phyloP scores from a whole-genome alignment of 257 asterid species.

The Mentha longifolia region DNA sequence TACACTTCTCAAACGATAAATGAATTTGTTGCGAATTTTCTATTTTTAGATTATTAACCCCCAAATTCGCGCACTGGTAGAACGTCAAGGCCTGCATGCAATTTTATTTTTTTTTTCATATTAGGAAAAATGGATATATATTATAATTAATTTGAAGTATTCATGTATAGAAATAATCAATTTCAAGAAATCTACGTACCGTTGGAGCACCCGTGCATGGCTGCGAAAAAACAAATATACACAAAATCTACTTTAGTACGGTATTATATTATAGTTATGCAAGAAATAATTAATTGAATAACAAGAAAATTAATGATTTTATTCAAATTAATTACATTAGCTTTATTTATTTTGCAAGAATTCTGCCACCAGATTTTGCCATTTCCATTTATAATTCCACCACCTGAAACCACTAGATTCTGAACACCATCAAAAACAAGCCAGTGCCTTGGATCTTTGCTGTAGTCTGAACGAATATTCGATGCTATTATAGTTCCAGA shows the following conservation, averaged over 20 bases:
- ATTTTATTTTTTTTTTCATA: not conserved
- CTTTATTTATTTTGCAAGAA: slow-evolving; percentile 69
- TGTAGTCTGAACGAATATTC: slow-evolving; percentile 48
- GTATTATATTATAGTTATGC: not conserved
- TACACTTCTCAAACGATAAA: slow-evolving; percentile 54
- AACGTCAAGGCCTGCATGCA: slow-evolving; percentile 71
- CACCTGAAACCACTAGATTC: slow-evolving; percentile 68
- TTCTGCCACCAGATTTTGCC: slow-evolving; percentile 89
- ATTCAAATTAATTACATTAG: slow-evolving; percentile 33
- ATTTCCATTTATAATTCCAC: slow-evolving; percentile 71
- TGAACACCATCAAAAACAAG: slow-evolving; percentile 48
- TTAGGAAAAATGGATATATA: not conserved
- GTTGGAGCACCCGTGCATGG: slow-evolving; percentile 87
- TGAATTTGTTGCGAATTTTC: slow-evolving; percentile 78
- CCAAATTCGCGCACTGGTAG: slow-evolving; percentile 59
- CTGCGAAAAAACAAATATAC: slow-evolving; percentile 42
- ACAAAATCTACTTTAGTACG: not conserved
- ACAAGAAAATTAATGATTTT: not conserved
- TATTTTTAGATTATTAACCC: slow-evolving; percentile 50
- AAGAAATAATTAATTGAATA: not conserved
- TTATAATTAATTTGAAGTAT: not conserved
- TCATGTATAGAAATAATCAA: not conserved
- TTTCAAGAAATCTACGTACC: slow-evolving; percentile 45
- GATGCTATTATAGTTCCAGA: slow-evolving; percentile 66
- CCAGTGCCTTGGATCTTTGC: slow-evolving; percentile 62